Percentiles rank a stretch among this genome's conserved stretches.
Evolutionary conservation across 306 rosid genomes (phyloP).

Genomic region (Heteromeles arbutifolia): DNA sequence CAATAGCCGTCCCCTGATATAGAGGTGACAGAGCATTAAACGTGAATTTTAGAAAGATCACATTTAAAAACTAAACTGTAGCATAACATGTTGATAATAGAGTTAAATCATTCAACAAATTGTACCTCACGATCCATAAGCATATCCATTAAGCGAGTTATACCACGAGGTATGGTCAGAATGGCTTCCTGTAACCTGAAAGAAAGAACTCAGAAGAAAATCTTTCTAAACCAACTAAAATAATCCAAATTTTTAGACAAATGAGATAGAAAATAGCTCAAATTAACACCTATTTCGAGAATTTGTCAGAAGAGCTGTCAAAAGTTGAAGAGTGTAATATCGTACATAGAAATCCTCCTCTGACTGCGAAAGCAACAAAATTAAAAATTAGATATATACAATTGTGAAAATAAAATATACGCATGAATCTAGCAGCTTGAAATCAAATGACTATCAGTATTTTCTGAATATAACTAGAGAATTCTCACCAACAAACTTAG

Average conservation of each 20-base stretch:
- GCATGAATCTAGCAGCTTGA: neutral
- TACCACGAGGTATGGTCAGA: slow-evolving; percentile 84
- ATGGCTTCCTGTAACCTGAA: slow-evolving; percentile 95
- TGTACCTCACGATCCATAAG: slow-evolving; percentile 97
- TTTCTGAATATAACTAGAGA: slow-evolving; percentile 13
- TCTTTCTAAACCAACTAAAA: slow-evolving; percentile 9
- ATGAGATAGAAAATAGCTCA: slow-evolving; percentile 18
- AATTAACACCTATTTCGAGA: slow-evolving; percentile 66
- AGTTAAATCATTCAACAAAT: slow-evolving; percentile 6
- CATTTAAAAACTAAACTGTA: neutral
- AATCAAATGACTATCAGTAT: neutral
- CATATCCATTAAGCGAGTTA: slow-evolving; percentile 95
- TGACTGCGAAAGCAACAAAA: slow-evolving; percentile 45
- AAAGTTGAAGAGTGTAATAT: slow-evolving; percentile 86
- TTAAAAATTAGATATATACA: neutral
- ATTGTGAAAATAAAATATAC: neutral
- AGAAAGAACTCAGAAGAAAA: slow-evolving; percentile 34
- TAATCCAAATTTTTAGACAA: slow-evolving; percentile 8
- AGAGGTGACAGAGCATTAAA: neutral
- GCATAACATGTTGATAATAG: neutral
- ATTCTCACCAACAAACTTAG: slow-evolving; percentile 77
- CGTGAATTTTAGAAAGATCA: neutral
- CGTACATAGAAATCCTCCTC: slow-evolving; percentile 95
- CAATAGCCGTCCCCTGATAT: neutral
- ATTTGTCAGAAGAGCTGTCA: slow-evolving; percentile 87